Evolutionary conservation across 441 rosid genomes (phyloP).

Genomic region (Macaranga tanarius): DNA sequence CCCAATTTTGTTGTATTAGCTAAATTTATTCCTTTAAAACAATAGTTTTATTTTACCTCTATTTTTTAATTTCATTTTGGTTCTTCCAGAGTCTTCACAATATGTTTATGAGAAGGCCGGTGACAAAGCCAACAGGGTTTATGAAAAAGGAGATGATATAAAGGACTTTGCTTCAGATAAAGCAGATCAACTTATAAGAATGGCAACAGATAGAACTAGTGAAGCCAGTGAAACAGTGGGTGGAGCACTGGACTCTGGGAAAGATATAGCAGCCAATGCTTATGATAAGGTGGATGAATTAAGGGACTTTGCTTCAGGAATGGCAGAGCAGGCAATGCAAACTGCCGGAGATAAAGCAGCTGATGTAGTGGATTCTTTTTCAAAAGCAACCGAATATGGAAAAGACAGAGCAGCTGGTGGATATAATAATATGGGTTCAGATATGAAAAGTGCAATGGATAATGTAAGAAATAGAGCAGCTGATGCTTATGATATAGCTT

Average conservation of each 20-base stretch:
- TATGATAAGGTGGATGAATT: neutral
- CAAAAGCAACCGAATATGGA: constrained; percentile 15
- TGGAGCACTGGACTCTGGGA: constrained; percentile 3
- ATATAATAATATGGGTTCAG: neutral
- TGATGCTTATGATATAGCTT: constrained; percentile 23
- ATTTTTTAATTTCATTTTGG: neutral
- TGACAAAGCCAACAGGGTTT: constrained; percentile 22
- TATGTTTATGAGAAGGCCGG: constrained; percentile 28
- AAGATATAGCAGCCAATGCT: constrained; percentile 1
- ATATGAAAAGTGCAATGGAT: constrained; percentile 18
- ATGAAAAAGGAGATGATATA: constrained; percentile 22
- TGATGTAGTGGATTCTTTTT: constrained; percentile 19
- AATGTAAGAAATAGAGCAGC: constrained; percentile 10
- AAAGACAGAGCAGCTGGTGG: constrained; percentile 29
- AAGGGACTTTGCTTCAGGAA: neutral
- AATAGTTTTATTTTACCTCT: neutral
- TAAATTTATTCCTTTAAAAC: neutral
- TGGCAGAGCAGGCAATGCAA: constrained; percentile 14
- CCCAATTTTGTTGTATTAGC: too few relatives aligned
- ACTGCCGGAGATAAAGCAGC: constrained; percentile 27
- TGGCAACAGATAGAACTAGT: constrained; percentile 27
- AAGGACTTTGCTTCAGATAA: constrained; percentile 35
- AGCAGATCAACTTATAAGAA: constrained; percentile 21
- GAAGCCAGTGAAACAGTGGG: constrained; percentile 5
- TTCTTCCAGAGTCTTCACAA: constrained; percentile 27